Evolutionary conservation across 2,329 filamentous ascomycete genomes (phyloP).

Genomic region (Colletotrichum falcatum): DNA sequence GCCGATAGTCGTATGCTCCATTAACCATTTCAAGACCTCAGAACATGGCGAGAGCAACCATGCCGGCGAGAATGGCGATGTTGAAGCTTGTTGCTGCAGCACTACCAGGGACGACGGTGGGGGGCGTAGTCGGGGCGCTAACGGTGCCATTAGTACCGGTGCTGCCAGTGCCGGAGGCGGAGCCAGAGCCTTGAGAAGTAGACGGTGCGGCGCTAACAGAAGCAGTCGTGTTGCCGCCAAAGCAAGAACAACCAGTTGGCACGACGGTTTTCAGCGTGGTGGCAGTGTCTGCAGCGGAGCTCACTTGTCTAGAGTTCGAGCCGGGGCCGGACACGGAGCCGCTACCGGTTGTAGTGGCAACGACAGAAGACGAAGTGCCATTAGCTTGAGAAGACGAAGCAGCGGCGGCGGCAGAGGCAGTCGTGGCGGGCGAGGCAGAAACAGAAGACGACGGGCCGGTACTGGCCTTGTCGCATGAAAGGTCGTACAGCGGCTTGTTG

Average conservation of each 20-base stretch:
- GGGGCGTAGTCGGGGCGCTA: slow-evolving; percentile 26
- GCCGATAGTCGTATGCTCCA: neutral
- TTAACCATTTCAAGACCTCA: slow-evolving; percentile 3
- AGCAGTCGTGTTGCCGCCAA: slow-evolving; percentile 40
- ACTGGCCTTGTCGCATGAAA: slow-evolving; percentile 63
- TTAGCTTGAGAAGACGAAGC: slow-evolving; percentile 44
- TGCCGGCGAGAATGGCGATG: slow-evolving; percentile 29
- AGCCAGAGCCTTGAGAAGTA: slow-evolving; percentile 31
- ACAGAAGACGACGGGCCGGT: slow-evolving; percentile 29
- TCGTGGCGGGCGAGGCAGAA: slow-evolving; percentile 43
- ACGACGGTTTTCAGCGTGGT: slow-evolving; percentile 42
- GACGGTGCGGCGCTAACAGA: slow-evolving; percentile 43
- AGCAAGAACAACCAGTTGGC: slow-evolving; percentile 31
- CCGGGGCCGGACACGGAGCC: slow-evolving; percentile 1
- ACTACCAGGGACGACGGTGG: slow-evolving; percentile 22
- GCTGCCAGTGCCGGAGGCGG: slow-evolving; percentile 42
- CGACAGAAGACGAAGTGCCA: slow-evolving; percentile 32
- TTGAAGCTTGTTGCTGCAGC: slow-evolving; percentile 30
- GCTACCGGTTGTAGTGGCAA: slow-evolving; percentile 31
- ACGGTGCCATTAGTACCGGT: slow-evolving; percentile 36
- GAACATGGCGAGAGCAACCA: slow-evolving; percentile 38
- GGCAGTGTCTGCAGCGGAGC: slow-evolving; percentile 23
- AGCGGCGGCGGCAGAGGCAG: slow-evolving; percentile 25
- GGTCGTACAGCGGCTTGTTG: slow-evolving; percentile 70
- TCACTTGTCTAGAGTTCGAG: slow-evolving; percentile 38